phyloP scores from a whole-genome alignment of 139 green algal species.

The Eudorina sp. region DNA sequence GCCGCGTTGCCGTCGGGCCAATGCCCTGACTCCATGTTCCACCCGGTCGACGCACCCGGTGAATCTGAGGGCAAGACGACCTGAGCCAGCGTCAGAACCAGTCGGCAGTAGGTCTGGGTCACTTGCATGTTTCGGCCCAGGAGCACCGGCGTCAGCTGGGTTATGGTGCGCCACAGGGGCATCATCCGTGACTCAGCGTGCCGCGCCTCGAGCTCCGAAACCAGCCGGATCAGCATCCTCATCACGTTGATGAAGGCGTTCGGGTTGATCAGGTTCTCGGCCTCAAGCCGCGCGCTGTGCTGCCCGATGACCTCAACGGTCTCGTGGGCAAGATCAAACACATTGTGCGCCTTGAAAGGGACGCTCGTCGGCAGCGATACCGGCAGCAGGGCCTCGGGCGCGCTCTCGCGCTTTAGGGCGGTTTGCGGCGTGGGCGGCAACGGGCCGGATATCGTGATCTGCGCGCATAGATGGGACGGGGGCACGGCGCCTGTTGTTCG shows the following conservation, averaged over 20 bases:
- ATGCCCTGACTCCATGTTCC: too few species aligned
- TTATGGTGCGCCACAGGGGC: background rate
- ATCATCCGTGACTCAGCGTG: background rate
- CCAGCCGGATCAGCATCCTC: background rate
- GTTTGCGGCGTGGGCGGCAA: background rate
- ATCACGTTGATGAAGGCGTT: background rate
- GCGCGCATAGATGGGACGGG: background rate
- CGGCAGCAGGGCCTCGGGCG: background rate
- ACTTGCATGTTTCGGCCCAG: background rate
- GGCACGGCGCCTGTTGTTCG: too few species aligned
- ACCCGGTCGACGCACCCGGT: too few species aligned
- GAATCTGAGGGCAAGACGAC: background rate
- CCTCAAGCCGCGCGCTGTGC: background rate
- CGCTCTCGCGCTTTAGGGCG: background rate
- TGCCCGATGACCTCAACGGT: background rate
- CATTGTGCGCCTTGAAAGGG: background rate
- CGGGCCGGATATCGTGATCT: conserved; percentile 6
- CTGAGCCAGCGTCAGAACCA: background rate
- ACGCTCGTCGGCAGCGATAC: conserved; percentile 5
- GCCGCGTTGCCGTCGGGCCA: too few species aligned
- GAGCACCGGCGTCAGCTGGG: background rate
- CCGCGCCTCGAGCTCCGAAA: background rate
- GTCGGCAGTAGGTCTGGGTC: background rate
- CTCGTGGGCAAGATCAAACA: background rate
- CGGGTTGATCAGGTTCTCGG: too few species aligned